Conservation (phyloP, 2,329 filamentous ascomycete species). For the Microcyclosporella mali region DNA sequence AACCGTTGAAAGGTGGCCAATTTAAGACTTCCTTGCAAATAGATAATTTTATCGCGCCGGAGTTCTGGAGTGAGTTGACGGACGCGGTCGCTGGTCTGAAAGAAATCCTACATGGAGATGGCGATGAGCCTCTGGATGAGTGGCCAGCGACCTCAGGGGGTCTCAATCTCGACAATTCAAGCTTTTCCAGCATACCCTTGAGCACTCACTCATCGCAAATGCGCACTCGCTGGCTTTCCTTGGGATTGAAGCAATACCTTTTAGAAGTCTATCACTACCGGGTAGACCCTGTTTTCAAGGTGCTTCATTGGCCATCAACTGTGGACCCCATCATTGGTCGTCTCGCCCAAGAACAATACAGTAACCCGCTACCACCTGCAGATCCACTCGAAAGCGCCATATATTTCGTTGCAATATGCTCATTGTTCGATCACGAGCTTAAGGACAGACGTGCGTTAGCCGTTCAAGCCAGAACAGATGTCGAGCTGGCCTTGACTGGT, state of each 20-base stretch:
- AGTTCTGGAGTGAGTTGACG: constrained; percentile 8
- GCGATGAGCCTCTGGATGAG: neutral
- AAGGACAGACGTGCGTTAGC: neutral
- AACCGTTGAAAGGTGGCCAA: neutral
- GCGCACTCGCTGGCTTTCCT: neutral
- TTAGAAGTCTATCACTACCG: constrained; percentile 5
- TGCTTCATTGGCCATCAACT: constrained; percentile 9
- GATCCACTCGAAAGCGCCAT: constrained; percentile 4
- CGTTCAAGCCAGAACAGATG: neutral
- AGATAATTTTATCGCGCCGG: constrained; percentile 5
- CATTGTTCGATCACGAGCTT: constrained; percentile 6
- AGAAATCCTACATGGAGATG: constrained; percentile 4
- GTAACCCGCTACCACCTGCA: neutral
- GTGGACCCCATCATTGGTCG: neutral
- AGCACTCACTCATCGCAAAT: no score
- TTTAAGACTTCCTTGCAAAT: neutral
- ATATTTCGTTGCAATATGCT: constrained; percentile 9
- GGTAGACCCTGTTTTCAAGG: constrained; percentile 10
- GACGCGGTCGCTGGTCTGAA: constrained; percentile 6
- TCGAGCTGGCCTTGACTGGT: constrained; percentile 1
- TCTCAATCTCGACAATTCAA: neutral
- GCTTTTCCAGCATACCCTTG: no score
- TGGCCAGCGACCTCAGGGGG: neutral
- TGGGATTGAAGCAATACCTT: neutral
- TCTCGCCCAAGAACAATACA: no score